phyloP scores from a whole-genome alignment of 1,284 basidiomycete genomes.

The Apiotrichum sp. region DNA sequence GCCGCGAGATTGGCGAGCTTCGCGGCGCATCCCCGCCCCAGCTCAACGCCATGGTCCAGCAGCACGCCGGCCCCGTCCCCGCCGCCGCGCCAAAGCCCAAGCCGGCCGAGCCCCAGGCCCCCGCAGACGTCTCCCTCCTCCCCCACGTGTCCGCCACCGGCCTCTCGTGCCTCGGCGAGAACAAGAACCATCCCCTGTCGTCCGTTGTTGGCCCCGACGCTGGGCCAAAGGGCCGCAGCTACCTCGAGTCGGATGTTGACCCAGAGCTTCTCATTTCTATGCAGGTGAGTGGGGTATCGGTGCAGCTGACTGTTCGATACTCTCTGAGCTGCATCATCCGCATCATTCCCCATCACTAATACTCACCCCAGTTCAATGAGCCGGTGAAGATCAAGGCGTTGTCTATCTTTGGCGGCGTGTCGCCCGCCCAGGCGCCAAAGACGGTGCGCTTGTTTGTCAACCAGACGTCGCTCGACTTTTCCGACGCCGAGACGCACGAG shows the following conservation, averaged over 20 bases:
- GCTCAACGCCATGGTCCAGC: slow-evolving; percentile 33
- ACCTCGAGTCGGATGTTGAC: slow-evolving; percentile 71
- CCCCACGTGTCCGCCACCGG: slow-evolving; percentile 38
- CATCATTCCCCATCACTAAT: neutral
- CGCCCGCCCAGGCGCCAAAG: slow-evolving; percentile 57
- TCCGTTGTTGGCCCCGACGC: slow-evolving; percentile 54
- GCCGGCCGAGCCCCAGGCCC: slow-evolving; percentile 4
- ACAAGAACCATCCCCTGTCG: slow-evolving; percentile 56
- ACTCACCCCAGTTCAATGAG: slow-evolving; percentile 62
- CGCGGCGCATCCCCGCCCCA: slow-evolving; percentile 43
- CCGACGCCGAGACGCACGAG: slow-evolving; percentile 43
- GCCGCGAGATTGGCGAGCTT: slow-evolving; percentile 42
- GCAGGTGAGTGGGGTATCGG: slow-evolving; percentile 50
- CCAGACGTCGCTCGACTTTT: slow-evolving; percentile 60
- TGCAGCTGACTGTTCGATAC: no score
- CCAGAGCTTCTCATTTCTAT: slow-evolving; percentile 65
- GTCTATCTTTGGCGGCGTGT: slow-evolving; percentile 54
- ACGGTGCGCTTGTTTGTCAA: slow-evolving; percentile 61
- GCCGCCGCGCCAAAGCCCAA: neutral
- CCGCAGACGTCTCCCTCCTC: slow-evolving; percentile 34
- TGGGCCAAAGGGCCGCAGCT: slow-evolving; percentile 52
- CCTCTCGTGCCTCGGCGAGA: slow-evolving; percentile 71
- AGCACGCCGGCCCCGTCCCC: slow-evolving; percentile 36
- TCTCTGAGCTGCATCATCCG: no score
- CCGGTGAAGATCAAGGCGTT: slow-evolving; percentile 67